Evolutionary conservation across 345 rosid genomes (phyloP), one percentile per base, ranked within the genome.

Genomic region (Sonneratia caseolaris): DNA sequence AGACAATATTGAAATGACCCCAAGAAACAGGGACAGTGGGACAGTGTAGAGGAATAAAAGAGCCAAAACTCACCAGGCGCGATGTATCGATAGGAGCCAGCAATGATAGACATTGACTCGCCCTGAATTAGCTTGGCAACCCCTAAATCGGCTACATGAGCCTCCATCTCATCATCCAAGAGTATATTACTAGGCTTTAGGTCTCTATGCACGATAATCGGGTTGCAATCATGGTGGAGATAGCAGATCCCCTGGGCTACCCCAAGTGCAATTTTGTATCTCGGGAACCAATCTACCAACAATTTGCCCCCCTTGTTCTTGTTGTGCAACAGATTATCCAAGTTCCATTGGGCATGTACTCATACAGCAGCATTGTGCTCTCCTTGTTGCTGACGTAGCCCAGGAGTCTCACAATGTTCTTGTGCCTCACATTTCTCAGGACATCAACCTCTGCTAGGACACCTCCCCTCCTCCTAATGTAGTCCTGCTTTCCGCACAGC

Each of bases 41-140:
- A 53, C 19, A 53, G 5, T 53, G 22, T 21, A 16, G 22, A 1
- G 22, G 59, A 16, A 9, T 18, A 21, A 53, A 53, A 16, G 32
- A 37, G 15, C 59, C 13, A 5, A 24, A 19, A 68, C 79, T 73
- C 66, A 94, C 98, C 98, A 73, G 98, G 98, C 9, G 98, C 98
- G 77, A 94, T 94, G 86, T 94, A 94, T 77, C 98, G 97, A 77
- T 90, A 94, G 35, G 98, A 94, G 0, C 98, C 98, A 8, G 98
- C 98, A 14, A 94, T 91, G 38, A 91, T 97, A n/a, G 98, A 91
- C 98, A 91, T 94, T 37, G 98, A 91, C 82, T 94, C 96, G 2
- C 87, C 72, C 59, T 91, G 93, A 74, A 94, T 87, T 76, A 91
- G 65, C 81, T 94, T 94, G 0, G 98, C 97, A 62, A 94, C 32